These are phyloP conservation scores for Phalaenopsis equestris DNA, from an alignment of 106 monocot genomes.

Conservation along the genomic window DNA sequence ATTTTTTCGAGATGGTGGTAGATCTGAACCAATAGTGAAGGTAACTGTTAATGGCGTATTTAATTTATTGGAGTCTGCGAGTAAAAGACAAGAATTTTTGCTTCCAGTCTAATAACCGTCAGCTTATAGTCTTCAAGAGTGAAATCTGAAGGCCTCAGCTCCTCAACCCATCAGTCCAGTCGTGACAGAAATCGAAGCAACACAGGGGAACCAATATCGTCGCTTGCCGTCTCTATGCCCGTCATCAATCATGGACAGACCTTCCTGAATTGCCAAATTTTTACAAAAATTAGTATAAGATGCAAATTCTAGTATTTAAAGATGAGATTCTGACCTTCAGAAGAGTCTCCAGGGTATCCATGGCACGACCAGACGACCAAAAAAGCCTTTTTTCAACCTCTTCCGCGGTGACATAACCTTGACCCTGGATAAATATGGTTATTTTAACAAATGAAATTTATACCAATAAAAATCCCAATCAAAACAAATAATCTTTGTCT, in stretches of 20 bases:
- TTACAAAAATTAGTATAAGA: not conserved
- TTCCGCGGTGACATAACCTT: conserved; percentile 75
- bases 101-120: no score
- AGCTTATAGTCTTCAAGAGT: not conserved
- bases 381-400: conserved; percentile 71
- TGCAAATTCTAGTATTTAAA: not conserved
- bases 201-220: conserved; percentile 95
- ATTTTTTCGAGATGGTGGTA: no score
- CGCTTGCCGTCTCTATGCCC: conserved; percentile 77
- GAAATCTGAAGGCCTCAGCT: not conserved
- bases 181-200: conserved; percentile 40
- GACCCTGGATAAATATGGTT: conserved; percentile 34
- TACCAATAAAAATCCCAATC: not conserved
- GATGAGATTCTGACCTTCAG: conserved; percentile 39
- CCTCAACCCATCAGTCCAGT: conserved; percentile 23
- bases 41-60: no score
- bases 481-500: not conserved
- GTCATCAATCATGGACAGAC: conserved; percentile 97
- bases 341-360: conserved; percentile 73
- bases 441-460: not conserved
- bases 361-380: conserved; percentile 84
- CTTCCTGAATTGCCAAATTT: conserved; percentile 47
- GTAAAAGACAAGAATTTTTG: no score
- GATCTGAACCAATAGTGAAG: no score
- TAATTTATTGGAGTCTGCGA: no score